phyloP scores from a whole-genome alignment of 2,329 filamentous ascomycete species.

The Calonectria pseudoreteaudii region DNA sequence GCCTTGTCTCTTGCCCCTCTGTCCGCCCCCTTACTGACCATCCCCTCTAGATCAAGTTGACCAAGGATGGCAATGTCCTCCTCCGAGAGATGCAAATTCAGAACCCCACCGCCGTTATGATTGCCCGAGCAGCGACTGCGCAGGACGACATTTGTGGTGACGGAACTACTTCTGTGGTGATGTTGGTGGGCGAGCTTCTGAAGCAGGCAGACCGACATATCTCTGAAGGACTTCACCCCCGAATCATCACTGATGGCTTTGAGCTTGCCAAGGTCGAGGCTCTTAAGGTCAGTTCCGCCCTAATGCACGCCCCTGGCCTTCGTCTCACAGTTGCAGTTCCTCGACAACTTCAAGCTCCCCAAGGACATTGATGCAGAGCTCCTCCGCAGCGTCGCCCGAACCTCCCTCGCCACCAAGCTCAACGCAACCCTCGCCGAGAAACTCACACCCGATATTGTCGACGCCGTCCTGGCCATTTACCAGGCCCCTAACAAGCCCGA shows the following conservation, averaged over 20 bases:
- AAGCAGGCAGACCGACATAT: conserved; percentile 99
- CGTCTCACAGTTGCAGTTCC: conserved; percentile 70
- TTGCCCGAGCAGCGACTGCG: conserved; percentile 87
- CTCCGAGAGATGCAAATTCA: conserved; percentile 91
- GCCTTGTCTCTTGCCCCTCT: conserved; percentile 42
- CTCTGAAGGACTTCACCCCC: conserved; percentile 93
- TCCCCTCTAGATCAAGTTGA: conserved; percentile 86
- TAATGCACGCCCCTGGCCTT: neutral
- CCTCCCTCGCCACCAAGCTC: conserved; percentile 94
- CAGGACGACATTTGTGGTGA: conserved; percentile 99
- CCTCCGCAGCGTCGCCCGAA: conserved; percentile 90
- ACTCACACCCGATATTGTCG: conserved; percentile 94
- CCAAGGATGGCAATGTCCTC: conserved; percentile 95
- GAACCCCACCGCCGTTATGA: conserved; percentile 95
- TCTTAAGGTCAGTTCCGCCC: conserved; percentile 72
- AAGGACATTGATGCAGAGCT: conserved; percentile 93
- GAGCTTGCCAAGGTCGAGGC: conserved; percentile 96
- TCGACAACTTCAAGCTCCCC: conserved; percentile 91
- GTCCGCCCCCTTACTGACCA: conserved; percentile 44
- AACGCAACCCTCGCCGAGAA: conserved; percentile 89
- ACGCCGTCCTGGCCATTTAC: conserved; percentile 95
- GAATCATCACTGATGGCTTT: conserved; percentile 97
- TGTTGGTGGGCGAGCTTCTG: conserved; percentile 94
- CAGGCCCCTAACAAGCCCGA: conserved; percentile 91
- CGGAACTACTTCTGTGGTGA: conserved; percentile 95